A percentile compares a stretch with the other conserved stretches of the same genome.
Conservation (phyloP, 495 filamentous ascomycete genomes). For the Penicillium salamii region DNA sequence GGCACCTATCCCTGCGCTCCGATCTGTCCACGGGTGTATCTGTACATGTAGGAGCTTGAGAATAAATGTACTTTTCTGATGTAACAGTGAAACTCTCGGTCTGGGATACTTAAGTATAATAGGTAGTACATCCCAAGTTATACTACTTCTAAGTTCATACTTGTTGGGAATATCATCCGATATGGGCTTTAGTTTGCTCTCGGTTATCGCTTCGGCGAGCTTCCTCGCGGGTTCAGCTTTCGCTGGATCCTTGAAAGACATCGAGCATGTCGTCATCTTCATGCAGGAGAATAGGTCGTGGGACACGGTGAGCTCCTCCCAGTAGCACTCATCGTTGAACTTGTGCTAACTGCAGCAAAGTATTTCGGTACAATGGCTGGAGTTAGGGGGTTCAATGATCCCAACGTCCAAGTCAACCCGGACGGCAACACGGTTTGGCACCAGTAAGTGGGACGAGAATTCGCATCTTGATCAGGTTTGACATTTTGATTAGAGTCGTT, state of each 20-base stretch:
- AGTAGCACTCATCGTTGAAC: neutral
- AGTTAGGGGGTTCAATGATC: conserved; percentile 54
- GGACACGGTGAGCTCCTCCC: conserved; percentile 27
- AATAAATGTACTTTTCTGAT: neutral
- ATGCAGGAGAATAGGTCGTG: conserved; percentile 54
- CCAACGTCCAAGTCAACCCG: conserved; percentile 52
- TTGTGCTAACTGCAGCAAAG: conserved; percentile 15
- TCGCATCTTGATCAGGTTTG: neutral
- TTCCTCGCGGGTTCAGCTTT: no score
- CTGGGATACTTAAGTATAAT: no score
- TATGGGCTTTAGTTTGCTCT: conserved; percentile 12
- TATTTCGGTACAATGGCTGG: conserved; percentile 58
- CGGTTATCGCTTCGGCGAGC: conserved; percentile 15
- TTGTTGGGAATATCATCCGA: neutral
- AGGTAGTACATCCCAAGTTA: no score
- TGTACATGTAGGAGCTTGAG: neutral
- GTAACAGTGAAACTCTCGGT: no score
- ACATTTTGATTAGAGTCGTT: conserved; percentile 10
- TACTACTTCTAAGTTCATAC: neutral
- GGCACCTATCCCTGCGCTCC: conserved; percentile 3
- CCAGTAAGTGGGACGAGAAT: conserved; percentile 35
- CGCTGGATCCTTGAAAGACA: conserved; percentile 46
- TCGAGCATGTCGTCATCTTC: conserved; percentile 58
- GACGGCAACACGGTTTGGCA: conserved; percentile 45
- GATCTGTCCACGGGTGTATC: no score